Evolutionary conservation across 306 rosid species (phyloP), one percentile per base, ranked within the genome.

Genomic region (Quercus wislizeni): DNA sequence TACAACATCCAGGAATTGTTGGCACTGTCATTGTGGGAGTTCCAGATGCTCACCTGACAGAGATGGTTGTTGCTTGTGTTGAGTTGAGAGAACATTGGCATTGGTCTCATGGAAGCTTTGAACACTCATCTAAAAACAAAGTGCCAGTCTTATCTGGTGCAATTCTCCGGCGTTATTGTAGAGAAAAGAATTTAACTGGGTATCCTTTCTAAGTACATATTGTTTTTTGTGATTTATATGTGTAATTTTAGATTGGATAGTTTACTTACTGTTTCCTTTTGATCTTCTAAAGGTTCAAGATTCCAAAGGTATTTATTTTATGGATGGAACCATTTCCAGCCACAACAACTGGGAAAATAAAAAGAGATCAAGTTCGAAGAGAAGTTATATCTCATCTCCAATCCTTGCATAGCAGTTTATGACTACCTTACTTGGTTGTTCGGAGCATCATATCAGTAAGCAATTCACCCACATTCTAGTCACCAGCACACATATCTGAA

Each of bases 281-380:
- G 5, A 23, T 76, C 71, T 80, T 91, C 43, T 67, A 81, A 75
- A 92, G 99, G 92, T 94, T 91, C 81, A 94, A 91, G 87, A 82
- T 92, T 84, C 99, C 99, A 6, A 94, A 82, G 86, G 70, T 75
- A 57, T 86, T 86, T 71, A 54, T 87, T 31, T 18, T 77, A 67
- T 86, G 97, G 99, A 87, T 77, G 31, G 85, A 83, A 85, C 83
- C 94, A 62, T 95, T 95, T 90, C 96, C 98, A 21, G 76, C 84
- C 15, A 95, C 97, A 18, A 78, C 91, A 0, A 83, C 85, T 0
- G 97, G 99, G 76, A 92, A 95, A 86, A 74, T 89, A 61, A 87
- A 81, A 81, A 90, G 96, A 75, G 92, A 92, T 63, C 83, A 46
- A 81, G 76, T 92, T 57, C 74, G 80, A 75, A 83, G 67, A 76